Evolutionary conservation across 768 basidiomycete species (phyloP).

Genomic region (Suillus weaverae): DNA sequence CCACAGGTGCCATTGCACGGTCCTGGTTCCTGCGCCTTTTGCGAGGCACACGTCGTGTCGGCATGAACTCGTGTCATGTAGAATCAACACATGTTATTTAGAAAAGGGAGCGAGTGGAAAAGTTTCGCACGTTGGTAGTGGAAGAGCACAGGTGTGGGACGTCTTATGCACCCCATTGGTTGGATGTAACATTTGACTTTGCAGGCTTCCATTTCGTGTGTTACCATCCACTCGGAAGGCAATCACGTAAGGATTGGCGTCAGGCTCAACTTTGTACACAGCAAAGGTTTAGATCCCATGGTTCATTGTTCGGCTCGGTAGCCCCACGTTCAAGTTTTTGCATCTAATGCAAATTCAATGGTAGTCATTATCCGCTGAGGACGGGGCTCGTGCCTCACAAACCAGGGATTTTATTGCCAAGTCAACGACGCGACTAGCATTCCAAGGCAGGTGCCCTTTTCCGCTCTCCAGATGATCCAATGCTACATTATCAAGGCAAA

Average conservation of each 20-base stretch:
- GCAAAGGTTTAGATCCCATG: not conserved
- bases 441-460: conserved; percentile 1
- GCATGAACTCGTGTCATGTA: not conserved
- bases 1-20: not conserved
- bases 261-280: not conserved
- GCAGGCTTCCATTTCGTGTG: not conserved
- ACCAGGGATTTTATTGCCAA: not conserved
- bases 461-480: not conserved
- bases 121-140: not conserved
- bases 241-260: conserved; percentile 5
- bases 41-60: not conserved
- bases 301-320: not conserved
- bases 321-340: not conserved
- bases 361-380: not conserved
- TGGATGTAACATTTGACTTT: not conserved
- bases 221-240: not conserved
- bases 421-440: not conserved
- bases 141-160: not conserved
- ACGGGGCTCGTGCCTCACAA: not conserved
- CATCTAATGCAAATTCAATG: no score
- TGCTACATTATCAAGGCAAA: not conserved
- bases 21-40: not conserved
- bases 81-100: not conserved
- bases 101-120: not conserved
- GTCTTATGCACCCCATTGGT: not conserved